A percentile compares a stretch with the other conserved stretches of the same genome.
These are phyloP conservation scores for Citrus inodora DNA, from an alignment of 345 rosid species.

Conservation along the genomic window DNA sequence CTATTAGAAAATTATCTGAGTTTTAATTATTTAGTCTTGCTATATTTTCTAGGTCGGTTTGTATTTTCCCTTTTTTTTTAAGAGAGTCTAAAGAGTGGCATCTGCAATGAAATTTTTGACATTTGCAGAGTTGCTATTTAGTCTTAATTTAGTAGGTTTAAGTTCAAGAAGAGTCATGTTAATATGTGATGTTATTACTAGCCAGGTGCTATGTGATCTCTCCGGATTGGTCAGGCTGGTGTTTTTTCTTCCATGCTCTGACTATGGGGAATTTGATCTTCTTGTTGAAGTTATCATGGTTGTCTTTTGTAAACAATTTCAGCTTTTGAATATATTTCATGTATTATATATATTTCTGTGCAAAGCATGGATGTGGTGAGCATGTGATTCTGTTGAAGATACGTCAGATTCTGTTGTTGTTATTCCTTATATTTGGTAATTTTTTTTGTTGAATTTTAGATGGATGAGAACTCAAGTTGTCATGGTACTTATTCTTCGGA, in stretches of 20 bases:
- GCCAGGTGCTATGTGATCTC: neutral
- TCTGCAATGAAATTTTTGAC: conserved; percentile 56
- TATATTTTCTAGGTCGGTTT: too few species aligned
- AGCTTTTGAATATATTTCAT: neutral
- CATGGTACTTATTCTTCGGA: too few species aligned
- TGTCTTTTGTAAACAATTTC: conserved; percentile 3
- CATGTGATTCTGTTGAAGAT: too few species aligned
- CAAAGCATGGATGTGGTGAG: too few species aligned
- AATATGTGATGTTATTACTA: conserved; percentile 16
- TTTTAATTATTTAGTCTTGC: conserved; percentile 3
- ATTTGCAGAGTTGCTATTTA: conserved; percentile 40
- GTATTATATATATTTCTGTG: too few species aligned
- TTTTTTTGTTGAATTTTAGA: too few species aligned
- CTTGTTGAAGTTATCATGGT: neutral
- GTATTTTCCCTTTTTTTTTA: neutral
- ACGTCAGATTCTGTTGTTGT: too few species aligned
- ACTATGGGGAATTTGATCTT: neutral
- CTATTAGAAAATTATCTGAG: conserved; percentile 48
- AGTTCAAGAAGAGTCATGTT: conserved; percentile 5
- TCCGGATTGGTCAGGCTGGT: conserved; percentile 4
- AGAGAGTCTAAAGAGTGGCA: conserved; percentile 17
- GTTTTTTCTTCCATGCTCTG: conserved; percentile 12
- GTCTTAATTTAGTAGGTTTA: conserved; percentile 14
- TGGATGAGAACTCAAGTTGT: too few species aligned
- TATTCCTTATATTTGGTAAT: too few species aligned